Conservation (phyloP, 768 basidiomycete genomes). For the Collybia nuda region DNA sequence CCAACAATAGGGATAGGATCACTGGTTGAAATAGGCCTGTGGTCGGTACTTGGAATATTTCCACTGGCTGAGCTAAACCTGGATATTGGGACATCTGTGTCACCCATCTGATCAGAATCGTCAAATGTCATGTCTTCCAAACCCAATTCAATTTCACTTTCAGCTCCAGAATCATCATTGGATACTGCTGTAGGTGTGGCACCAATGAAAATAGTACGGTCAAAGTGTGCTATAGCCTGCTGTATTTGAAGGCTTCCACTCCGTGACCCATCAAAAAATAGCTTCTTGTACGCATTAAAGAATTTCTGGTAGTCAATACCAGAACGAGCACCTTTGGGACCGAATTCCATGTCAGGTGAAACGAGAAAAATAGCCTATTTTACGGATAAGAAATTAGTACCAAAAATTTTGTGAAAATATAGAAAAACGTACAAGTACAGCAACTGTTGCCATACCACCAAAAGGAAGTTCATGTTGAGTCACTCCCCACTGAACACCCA, state of each 20-base stretch:
- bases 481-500: background rate
- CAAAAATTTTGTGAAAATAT: too few species aligned
- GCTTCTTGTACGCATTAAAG: background rate
- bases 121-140: background rate
- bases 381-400: too few species aligned
- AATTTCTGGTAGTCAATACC: background rate
- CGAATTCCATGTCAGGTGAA: constrained; percentile 1
- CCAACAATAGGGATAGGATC: too few species aligned
- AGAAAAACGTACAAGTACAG: background rate
- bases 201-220: background rate
- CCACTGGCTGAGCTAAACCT: too few species aligned
- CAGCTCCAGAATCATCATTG: background rate
- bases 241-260: background rate
- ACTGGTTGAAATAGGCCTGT: too few species aligned
- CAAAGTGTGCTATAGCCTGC: background rate
- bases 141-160: background rate
- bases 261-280: background rate
- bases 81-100: too few species aligned
- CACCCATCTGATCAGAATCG: background rate
- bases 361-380: background rate
- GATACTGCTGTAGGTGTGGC: background rate
- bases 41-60: too few species aligned
- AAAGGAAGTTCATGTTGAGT: background rate
- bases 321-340: background rate
- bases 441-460: background rate